Evolutionary conservation across 2,329 filamentous ascomycete species (phyloP).

Genomic region (Amesomyces nigricolor): DNA sequence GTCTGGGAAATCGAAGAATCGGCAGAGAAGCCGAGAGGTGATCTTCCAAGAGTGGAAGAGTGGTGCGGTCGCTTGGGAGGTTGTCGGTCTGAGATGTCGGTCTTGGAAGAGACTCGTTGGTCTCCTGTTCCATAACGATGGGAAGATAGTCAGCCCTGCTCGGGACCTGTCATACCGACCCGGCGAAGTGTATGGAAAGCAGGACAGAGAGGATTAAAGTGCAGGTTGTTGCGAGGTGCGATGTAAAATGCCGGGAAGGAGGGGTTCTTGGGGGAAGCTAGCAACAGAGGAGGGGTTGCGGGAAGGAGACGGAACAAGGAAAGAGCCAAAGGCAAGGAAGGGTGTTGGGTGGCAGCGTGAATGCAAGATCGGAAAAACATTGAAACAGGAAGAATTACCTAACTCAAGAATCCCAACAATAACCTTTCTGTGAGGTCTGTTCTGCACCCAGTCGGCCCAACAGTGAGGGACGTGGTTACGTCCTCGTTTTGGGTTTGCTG

Average conservation of each 20-base stretch:
- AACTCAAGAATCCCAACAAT: not conserved
- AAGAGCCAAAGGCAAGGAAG: not conserved
- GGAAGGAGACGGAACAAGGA: not conserved
- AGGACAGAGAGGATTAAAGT: slow-evolving; percentile 7
- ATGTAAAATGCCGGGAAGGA: not conserved
- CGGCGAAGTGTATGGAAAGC: slow-evolving; percentile 9
- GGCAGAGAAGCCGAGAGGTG: slow-evolving; percentile 41
- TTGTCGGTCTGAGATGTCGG: slow-evolving; percentile 2
- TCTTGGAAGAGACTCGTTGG: slow-evolving; percentile 17
- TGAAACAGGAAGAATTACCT: slow-evolving; percentile 2
- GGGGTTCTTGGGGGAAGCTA: not conserved
- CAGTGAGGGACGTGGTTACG: slow-evolving; percentile 2
- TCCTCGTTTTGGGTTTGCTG: slow-evolving; percentile 18
- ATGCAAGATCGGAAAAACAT: not conserved
- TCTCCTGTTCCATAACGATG: slow-evolving; percentile 50
- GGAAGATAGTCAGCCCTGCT: slow-evolving; percentile 31
- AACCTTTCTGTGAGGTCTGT: not conserved
- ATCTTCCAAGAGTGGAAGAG: not conserved
- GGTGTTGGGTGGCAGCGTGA: not conserved
- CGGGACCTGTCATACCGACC: slow-evolving; percentile 34
- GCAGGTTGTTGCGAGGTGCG: not conserved
- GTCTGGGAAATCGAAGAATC: slow-evolving; percentile 51
- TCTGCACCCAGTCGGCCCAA: not conserved
- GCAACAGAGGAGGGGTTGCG: not conserved
- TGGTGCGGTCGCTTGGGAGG: not conserved